Base-by-base conservation (phyloP, 495 filamentous ascomycete genomes). In the Xylaria curta region DNA sequence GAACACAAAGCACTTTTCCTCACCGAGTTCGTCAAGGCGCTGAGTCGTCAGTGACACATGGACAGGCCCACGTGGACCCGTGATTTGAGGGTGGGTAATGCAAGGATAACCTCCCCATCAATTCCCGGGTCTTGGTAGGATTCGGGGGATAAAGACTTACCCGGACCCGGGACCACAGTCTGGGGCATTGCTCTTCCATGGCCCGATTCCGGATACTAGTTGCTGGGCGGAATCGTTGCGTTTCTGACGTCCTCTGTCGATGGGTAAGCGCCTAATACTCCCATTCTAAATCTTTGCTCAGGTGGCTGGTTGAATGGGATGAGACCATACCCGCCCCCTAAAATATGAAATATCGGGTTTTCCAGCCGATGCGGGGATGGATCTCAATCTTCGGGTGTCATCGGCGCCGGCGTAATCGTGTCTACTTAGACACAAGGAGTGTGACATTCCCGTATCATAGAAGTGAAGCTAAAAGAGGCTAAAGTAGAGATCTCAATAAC, bases 111-210 rank as follows among this genome's bases (percentile, higher is more conserved):
- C 33, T 1, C 21, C n/a, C n/a, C 36, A 67, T 28, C 21, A 40
- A 24, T n/a, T 31, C 28, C 63, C 44, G 63, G 63, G 8, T 66
- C 3, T 21, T 17, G 46, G 63, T 46, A 36, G 33, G 33, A 49
- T 40, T 2, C 33, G 19, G 49, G 28, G 36, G 65, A 67, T 67
- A 67, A 67, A 67, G 19, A 67, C 65, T 67, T 67, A 67, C 31
- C 31, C 65, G 49, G 65, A 17, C 5, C 13, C 26, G n/a, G 24
- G 65, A 36, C 47, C 31, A 6, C 9, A 38, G 19, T 17, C 24
- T 26, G 36, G 31, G 28, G 47, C 17, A 67, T 42, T 15, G 3
- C 15, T 54, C 36, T 67, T 56, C 49, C 49, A 56, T 15, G 12
- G 5, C 26, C 63, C 36, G 65, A 67, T 19, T 67, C 65, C 65